These are phyloP conservation scores for Exophiala dermatitidis DNA, from an alignment of 2,329 filamentous ascomycete genomes.

Conservation along the genomic window DNA sequence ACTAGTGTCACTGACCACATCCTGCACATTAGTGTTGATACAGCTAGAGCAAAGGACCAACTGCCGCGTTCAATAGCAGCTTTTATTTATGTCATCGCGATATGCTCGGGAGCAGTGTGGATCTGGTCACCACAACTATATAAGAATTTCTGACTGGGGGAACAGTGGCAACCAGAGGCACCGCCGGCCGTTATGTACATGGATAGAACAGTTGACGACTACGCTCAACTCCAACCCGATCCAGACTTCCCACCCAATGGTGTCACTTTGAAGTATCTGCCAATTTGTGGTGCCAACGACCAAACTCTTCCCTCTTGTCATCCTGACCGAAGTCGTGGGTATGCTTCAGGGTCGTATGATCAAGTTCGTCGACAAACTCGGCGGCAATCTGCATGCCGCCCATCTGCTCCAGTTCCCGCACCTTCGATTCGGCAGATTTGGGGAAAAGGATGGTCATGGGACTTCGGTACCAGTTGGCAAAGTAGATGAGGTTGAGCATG, in stretches of 20 bases:
- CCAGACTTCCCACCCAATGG: not conserved
- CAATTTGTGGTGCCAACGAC: constrained; percentile 9
- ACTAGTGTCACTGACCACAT: too few species aligned
- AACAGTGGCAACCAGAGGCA: too few species aligned
- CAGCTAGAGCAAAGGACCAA: too few species aligned
- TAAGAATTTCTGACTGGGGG: too few species aligned
- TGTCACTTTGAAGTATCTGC: not conserved
- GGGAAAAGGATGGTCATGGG: constrained; percentile 8
- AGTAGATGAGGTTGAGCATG: constrained; percentile 41
- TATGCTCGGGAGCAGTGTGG: too few species aligned
- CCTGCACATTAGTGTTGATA: too few species aligned
- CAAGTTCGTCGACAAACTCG: constrained; percentile 9
- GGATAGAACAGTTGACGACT: too few species aligned
- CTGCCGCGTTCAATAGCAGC: too few species aligned
- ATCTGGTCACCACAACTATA: too few species aligned
- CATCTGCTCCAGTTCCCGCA: constrained; percentile 2
- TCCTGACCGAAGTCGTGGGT: constrained; percentile 11
- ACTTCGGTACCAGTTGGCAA: constrained; percentile 17
- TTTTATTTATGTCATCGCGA: too few species aligned
- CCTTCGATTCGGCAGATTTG: constrained; percentile 6
- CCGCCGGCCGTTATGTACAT: too few species aligned
- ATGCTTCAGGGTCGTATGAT: constrained; percentile 6
- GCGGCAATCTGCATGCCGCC: constrained; percentile 9
- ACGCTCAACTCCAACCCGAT: not conserved
- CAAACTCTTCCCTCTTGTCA: constrained; percentile 8